Percentiles rank a stretch among this genome's conserved stretches.
Conservation (phyloP, 2,329 filamentous ascomycete species). For the Diaporthe velutina region DNA sequence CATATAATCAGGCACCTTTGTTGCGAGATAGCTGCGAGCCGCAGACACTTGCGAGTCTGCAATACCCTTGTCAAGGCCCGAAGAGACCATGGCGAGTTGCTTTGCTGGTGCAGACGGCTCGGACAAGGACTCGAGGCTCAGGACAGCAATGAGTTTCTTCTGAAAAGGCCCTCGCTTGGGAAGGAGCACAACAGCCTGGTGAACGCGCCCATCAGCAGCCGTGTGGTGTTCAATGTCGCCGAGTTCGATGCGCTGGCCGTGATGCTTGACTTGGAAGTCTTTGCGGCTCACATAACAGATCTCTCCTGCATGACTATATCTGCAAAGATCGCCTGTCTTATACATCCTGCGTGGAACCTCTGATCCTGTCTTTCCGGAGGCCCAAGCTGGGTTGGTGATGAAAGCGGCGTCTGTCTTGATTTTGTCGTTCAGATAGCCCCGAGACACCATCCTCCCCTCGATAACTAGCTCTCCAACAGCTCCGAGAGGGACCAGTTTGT, state of each 20-base stretch:
- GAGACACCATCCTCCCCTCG: background rate
- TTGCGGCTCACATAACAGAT: background rate
- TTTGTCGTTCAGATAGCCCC: background rate
- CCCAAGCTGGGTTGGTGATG: background rate
- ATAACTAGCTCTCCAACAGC: background rate
- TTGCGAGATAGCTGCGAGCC: background rate
- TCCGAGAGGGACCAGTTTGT: background rate
- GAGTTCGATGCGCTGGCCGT: background rate
- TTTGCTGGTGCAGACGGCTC: background rate
- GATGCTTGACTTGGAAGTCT: background rate
- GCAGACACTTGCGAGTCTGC: background rate
- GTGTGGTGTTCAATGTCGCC: background rate
- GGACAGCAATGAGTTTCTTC: background rate
- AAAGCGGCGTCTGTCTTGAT: background rate
- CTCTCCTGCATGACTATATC: background rate
- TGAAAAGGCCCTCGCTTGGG: background rate
- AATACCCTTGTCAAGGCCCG: background rate
- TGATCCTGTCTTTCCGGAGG: background rate
- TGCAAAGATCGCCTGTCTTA: background rate
- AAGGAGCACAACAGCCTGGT: background rate
- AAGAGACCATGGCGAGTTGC: background rate
- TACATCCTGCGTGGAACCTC: background rate
- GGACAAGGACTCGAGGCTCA: background rate
- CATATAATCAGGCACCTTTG: background rate
- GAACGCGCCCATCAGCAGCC: background rate